Evolutionary conservation across 163 green algal genomes (phyloP), one percentile per base, ranked within the genome.

Genomic region (Chloromonas sp.): DNA sequence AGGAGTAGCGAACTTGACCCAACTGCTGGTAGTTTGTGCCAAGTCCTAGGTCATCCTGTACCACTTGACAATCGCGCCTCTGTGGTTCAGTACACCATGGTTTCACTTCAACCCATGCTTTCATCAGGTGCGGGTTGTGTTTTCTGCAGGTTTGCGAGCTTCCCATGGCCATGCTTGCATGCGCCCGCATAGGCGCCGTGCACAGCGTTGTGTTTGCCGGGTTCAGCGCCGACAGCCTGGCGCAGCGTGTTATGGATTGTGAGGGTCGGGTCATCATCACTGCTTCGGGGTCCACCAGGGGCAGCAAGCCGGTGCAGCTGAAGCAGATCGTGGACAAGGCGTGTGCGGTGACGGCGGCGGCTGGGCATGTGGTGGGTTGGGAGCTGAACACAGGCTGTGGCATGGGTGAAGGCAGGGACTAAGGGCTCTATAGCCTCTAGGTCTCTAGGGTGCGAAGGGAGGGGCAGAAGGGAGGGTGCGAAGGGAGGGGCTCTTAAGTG

Each of bases 241-340:
- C 91, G 2, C 36, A 14, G 62, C 86, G 93, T 13, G 91, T 95
- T 60, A 14, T 84, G 71, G 87, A 90, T 71, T 80, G 77, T 82
- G 76, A 74, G 77, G 81, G 87, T 14, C 82, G 83, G 79, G 79
- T 94, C 59, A 15, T 96, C 59, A 61, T 95, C 79, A 95, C 94
- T 1, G 78, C 91, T 36, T 91, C 89, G 0, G 92, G 90, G 60
- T 92, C 96, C 0, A 91, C 90, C 84, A 91, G 96, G 61, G 95
- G 94, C 58, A 81, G 82, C 71, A 98, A 98, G 92, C 66, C 86
- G 60, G 92, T 99, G 71, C 85, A 91, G 61, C 92, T 99, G 70
- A 99, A 99, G 91, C 86, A 86, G 61, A 98, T 98, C 79, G 94
- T 95, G 0, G 96, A 99, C 87, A 88, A 95, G 79, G 96, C 94